Evolutionary conservation across 2,329 filamentous ascomycete genomes (phyloP).

Genomic region (Fusarium palustre): DNA sequence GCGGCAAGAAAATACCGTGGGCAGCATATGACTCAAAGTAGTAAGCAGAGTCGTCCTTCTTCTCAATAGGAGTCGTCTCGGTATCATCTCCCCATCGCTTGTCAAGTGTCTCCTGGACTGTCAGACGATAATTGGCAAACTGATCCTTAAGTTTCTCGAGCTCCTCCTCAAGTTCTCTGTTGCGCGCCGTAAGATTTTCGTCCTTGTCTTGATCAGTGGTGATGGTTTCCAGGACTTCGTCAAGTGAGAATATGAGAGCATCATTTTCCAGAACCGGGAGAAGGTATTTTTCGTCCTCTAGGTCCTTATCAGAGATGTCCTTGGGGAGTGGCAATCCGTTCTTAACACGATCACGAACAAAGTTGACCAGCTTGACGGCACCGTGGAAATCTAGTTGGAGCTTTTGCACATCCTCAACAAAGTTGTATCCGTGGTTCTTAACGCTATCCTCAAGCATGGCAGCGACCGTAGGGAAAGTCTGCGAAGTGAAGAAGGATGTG

Average conservation of each 20-base stretch:
- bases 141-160: conserved; percentile 69
- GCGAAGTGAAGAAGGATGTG: conserved; percentile 75
- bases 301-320: conserved; percentile 69
- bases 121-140: conserved; percentile 73
- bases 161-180: conserved; percentile 69
- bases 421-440: conserved; percentile 74
- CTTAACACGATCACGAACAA: conserved; percentile 63
- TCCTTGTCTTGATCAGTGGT: conserved; percentile 55
- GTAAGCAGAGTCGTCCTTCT: conserved; percentile 54
- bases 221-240: conserved; percentile 70
- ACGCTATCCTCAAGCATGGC: conserved; percentile 78
- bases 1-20: conserved; percentile 61
- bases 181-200: conserved; percentile 58
- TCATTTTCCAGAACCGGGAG: conserved; percentile 91
- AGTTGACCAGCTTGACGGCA: conserved; percentile 81
- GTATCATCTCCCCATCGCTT: conserved; percentile 71
- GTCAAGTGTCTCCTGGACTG: conserved; percentile 75
- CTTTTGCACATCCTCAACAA: conserved; percentile 68
- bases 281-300: conserved; percentile 84
- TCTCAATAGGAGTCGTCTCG: conserved; percentile 51
- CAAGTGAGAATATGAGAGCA: conserved; percentile 86
- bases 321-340: conserved; percentile 62
- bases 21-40: conserved; percentile 73
- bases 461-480: conserved; percentile 71
- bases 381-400: conserved; percentile 78